phyloP scores from a whole-genome alignment of 495 filamentous ascomycete genomes.

The Aspergillus bertholletiae region DNA sequence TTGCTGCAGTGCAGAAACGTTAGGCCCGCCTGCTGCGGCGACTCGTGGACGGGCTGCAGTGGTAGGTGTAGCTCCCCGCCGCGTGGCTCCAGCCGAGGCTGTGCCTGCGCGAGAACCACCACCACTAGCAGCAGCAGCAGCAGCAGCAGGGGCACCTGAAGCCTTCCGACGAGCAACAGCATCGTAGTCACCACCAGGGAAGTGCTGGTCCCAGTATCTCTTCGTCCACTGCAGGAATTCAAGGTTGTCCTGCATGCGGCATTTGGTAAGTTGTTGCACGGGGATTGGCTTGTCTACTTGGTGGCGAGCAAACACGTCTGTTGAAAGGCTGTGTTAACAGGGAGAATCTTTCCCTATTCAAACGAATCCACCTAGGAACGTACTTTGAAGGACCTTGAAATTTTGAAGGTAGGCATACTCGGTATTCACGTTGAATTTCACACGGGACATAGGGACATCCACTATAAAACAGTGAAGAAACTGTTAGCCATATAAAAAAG shows the following conservation, averaged over 20 bases:
- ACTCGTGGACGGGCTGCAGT: slow-evolving; percentile 49
- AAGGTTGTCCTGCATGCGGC: slow-evolving; percentile 99
- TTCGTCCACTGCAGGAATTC: slow-evolving; percentile 98
- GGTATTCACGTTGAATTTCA: slow-evolving; percentile 96
- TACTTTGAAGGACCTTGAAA: slow-evolving; percentile 95
- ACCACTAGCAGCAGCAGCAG: slow-evolving; percentile 46
- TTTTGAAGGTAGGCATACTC: slow-evolving; percentile 98
- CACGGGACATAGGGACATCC: slow-evolving; percentile 92
- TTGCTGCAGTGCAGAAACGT: slow-evolving; percentile 64
- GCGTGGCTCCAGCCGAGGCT: slow-evolving; percentile 50
- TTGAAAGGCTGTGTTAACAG: slow-evolving; percentile 3
- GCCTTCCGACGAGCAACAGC: slow-evolving; percentile 81
- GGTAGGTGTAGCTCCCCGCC: slow-evolving; percentile 73
- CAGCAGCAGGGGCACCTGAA: slow-evolving; percentile 53
- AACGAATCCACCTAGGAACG: slow-evolving; percentile 25
- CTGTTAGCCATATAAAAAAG: neutral
- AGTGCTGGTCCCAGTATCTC: slow-evolving; percentile 97
- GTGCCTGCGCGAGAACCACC: slow-evolving; percentile 40
- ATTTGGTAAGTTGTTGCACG: slow-evolving; percentile 86
- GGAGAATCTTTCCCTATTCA: neutral
- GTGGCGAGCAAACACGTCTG: slow-evolving; percentile 82
- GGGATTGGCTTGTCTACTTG: slow-evolving; percentile 81
- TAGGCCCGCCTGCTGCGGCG: slow-evolving; percentile 52
- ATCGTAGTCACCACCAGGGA: slow-evolving; percentile 94
- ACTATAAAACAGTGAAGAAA: slow-evolving; percentile 41